Evolutionary conservation across 2,329 filamentous ascomycete genomes (phyloP).

Genomic region (Metarhizium rileyi): DNA sequence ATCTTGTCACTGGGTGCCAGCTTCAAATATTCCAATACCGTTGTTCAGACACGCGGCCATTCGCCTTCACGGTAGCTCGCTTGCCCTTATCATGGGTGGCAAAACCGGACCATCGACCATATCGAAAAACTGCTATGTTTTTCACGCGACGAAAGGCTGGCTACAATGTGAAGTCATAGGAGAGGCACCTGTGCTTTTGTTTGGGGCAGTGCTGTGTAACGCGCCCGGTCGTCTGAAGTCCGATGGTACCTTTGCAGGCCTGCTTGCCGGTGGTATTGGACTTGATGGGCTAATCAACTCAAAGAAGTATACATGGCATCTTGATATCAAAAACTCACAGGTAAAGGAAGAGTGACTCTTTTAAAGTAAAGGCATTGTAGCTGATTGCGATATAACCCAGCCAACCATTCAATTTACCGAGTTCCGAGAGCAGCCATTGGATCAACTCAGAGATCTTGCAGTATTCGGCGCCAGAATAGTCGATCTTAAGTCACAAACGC

Average conservation of each 20-base stretch:
- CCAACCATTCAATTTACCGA: slow-evolving; percentile 17
- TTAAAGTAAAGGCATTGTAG: background rate
- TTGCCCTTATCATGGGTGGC: slow-evolving; percentile 53
- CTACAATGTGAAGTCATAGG: slow-evolving; percentile 28
- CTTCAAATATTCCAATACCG: slow-evolving; percentile 56
- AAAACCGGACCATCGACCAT: slow-evolving; percentile 39
- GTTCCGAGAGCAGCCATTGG: background rate
- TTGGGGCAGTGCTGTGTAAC: slow-evolving; percentile 33
- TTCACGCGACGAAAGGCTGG: slow-evolving; percentile 38
- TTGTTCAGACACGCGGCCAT: slow-evolving; percentile 67
- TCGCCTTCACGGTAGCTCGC: slow-evolving; percentile 35
- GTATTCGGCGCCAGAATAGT: slow-evolving; percentile 23
- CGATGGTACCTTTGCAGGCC: slow-evolving; percentile 38
- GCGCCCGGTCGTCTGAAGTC: slow-evolving; percentile 11
- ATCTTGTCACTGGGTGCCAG: slow-evolving; percentile 47
- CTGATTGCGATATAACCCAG: slow-evolving; percentile 9
- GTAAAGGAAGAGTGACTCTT: background rate
- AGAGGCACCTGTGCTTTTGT: slow-evolving; percentile 25
- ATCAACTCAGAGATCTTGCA: slow-evolving; percentile 11
- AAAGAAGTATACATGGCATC: slow-evolving; percentile 55
- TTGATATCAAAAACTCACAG: background rate
- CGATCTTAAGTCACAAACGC: slow-evolving; percentile 11
- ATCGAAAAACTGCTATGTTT: slow-evolving; percentile 45
- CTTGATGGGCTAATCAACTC: slow-evolving; percentile 51
- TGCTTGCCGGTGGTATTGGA: slow-evolving; percentile 64